Evolutionary conservation across 2,329 filamentous ascomycete species (phyloP), one percentile per base, ranked within the genome.

Genomic region (Fusarium mundagurra): DNA sequence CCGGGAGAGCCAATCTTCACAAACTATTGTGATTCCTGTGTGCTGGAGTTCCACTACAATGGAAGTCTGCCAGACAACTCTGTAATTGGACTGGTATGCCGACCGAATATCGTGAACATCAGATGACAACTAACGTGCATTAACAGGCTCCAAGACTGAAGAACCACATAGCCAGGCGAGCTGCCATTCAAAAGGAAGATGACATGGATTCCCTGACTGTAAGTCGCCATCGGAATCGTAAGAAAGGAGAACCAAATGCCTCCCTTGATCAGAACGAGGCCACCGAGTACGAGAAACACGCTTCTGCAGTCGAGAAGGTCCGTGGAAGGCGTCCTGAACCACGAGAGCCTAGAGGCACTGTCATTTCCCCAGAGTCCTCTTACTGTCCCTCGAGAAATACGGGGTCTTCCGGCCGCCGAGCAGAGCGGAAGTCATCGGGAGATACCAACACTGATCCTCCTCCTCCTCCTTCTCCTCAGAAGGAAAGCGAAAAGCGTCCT

Each of bases 21-120:
- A 20, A 84, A 83, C 51, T 83, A 83, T 58, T 84, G 82, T 53
- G 64, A 60, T 24, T 67, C 50, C 18, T 84, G 82, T 58, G 63
- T 70, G 20, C 34, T 54, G 17, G 78, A 81, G 22, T 69, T 78
- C n/a, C 75, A 71, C 13, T 64, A 47, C 6, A 59, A 69, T 14
- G 81, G 78, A 53, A 71, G 59, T 20, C 69, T 80, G 5, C 69
- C 71, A 5, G 80, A 82, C 6, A 54, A 62, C 5, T 83, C 82
- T 27, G 67, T 78, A 20, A 36, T 80, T 29, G 69, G 67, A 27
- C 71, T 65, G 54, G 80, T 81, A 57, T 76, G 77, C 79, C 31
- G 27, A 20, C 27, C 33, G 17, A n/a, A 20, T 4, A n/a, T 20
- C 10, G 20, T 51, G 39, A 43, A n/a, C 36, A 22, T 29, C n/a